Conservation (phyloP, 164 flowering plant genomes). For the Taxillus chinensis region DNA sequence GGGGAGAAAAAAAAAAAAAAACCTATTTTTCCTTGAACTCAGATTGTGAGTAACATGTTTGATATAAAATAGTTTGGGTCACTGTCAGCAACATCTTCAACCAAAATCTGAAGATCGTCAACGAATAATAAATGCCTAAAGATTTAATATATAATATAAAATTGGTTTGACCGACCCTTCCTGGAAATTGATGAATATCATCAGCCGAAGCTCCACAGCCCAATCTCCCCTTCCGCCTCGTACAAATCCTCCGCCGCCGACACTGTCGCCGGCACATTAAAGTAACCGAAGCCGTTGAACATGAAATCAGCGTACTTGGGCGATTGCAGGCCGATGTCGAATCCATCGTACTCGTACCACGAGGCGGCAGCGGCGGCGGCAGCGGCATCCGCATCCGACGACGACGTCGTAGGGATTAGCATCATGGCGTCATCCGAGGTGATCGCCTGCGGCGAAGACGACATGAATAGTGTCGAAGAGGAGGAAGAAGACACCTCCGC, state of each 20-base stretch:
- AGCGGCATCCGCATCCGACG: not conserved
- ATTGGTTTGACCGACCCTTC: not conserved
- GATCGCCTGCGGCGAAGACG: conserved; percentile 21
- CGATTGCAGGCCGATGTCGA: conserved; percentile 10
- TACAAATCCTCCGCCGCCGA: conserved; percentile 17
- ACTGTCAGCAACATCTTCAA: conserved; percentile 34
- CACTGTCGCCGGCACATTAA: conserved; percentile 14
- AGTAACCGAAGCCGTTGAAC: conserved; percentile 19
- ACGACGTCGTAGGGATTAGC: conserved; percentile 5
- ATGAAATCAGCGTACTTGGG: conserved; percentile 28
- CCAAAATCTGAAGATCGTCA: conserved; percentile 13
- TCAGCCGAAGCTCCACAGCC: conserved; percentile 50
- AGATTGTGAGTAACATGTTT: too few relatives aligned
- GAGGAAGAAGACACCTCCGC: conserved; percentile 9
- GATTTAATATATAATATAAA: conserved; percentile 7
- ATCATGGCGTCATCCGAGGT: conserved; percentile 23
- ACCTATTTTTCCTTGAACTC: too few relatives aligned
- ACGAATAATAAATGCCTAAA: conserved; percentile 15
- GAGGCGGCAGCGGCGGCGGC: conserved; percentile 6
- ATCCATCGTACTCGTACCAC: conserved; percentile 22
- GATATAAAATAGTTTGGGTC: conserved; percentile 7
- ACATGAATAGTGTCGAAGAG: conserved; percentile 7
- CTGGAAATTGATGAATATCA: not conserved
- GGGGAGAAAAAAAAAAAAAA: too few relatives aligned
- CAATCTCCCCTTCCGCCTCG: conserved; percentile 38